Evolutionary conservation across 2,329 filamentous ascomycete species (phyloP).

Genomic region (Aspergillus sp.): DNA sequence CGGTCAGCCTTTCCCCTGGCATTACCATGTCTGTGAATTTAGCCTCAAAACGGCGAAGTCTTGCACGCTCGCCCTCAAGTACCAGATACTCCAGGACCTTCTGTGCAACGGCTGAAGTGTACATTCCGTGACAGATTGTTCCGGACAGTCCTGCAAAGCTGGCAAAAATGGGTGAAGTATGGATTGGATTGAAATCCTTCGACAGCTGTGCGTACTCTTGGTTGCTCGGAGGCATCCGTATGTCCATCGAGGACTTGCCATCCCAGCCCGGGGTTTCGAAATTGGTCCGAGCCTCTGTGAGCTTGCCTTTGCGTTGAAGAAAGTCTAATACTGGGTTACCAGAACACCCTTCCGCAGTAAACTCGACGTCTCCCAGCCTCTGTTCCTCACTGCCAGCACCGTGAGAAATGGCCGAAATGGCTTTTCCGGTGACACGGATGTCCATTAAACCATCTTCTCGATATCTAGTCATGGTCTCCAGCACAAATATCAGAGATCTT

Average conservation of each 20-base stretch:
- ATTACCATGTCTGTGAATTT: slow-evolving; percentile 94
- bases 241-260: slow-evolving; percentile 56
- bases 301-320: slow-evolving; percentile 20
- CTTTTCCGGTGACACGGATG: slow-evolving; percentile 20
- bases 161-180: slow-evolving; percentile 94
- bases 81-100: slow-evolving; percentile 91
- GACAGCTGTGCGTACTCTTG: slow-evolving; percentile 95
- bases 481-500: slow-evolving; percentile 14
- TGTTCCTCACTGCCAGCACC: neutral
- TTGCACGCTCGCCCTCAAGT: slow-evolving; percentile 85
- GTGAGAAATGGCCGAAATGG: slow-evolving; percentile 1
- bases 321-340: slow-evolving; percentile 26
- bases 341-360: slow-evolving; percentile 14
- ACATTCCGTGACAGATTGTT: slow-evolving; percentile 98
- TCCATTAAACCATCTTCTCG: neutral
- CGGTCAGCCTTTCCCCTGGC: slow-evolving; percentile 87
- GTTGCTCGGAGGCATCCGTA: slow-evolving; percentile 89
- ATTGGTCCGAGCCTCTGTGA: neutral
- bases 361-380: slow-evolving; percentile 16
- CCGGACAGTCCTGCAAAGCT: slow-evolving; percentile 90
- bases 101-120: slow-evolving; percentile 93
- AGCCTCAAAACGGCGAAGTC: slow-evolving; percentile 91
- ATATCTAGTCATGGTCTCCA: slow-evolving; percentile 17
- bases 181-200: slow-evolving; percentile 95
- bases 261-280: slow-evolving; percentile 18